Conservation (phyloP, 208 protist genomes). For the Zelonia costaricensis region DNA sequence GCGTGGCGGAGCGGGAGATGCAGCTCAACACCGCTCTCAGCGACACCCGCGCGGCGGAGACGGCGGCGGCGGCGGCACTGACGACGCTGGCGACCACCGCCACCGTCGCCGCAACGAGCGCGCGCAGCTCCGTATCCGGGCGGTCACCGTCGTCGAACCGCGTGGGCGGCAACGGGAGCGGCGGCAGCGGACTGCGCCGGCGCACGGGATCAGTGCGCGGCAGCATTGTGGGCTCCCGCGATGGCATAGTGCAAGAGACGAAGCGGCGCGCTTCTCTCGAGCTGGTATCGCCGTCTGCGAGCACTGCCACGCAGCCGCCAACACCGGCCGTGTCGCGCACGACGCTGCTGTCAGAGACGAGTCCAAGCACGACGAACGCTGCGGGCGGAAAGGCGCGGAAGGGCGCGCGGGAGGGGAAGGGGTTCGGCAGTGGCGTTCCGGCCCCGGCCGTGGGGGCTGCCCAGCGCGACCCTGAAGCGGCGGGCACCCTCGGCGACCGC, state of each 20-base stretch:
- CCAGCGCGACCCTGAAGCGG: too few species aligned
- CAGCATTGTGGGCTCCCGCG: neutral
- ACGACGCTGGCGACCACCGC: neutral
- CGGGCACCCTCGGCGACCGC: too few species aligned
- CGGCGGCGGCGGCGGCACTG: slow-evolving; percentile 12
- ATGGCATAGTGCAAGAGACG: neutral
- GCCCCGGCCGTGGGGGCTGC: too few species aligned
- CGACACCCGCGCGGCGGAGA: slow-evolving; percentile 30
- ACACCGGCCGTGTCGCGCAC: slow-evolving; percentile 2
- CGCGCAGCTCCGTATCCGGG: neutral
- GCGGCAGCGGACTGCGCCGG: slow-evolving; percentile 3
- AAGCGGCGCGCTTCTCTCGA: neutral
- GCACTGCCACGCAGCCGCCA: neutral
- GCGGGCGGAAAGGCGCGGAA: too few species aligned
- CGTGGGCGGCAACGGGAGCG: neutral
- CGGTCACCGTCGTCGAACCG: neutral
- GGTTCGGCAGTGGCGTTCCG: slow-evolving; percentile 21
- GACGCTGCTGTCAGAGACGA: slow-evolving; percentile 13
- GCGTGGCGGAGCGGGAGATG: slow-evolving; percentile 38
- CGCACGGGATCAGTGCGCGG: neutral
- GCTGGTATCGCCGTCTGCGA: too few species aligned
- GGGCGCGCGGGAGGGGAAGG: too few species aligned
- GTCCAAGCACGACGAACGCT: neutral
- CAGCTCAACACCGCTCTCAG: slow-evolving; percentile 22
- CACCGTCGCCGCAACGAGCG: too few species aligned